Base-by-base conservation (phyloP, 768 basidiomycete species). In the Amylocystis lapponica region DNA sequence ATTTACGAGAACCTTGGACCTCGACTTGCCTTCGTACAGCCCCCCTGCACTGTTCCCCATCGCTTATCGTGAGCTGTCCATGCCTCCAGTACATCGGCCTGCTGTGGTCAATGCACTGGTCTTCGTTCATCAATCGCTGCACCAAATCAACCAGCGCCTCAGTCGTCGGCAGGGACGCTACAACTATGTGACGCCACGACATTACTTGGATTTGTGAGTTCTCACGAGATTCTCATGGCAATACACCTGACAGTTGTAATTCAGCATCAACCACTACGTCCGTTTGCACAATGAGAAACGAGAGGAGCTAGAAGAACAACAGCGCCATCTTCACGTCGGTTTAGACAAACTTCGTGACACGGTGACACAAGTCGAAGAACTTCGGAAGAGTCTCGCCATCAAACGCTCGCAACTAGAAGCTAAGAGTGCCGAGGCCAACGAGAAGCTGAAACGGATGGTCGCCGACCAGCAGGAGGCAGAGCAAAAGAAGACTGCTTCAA, bases 391-490 rank as follows among this genome's bases (percentile, higher is more conserved):
- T 61, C 79, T 98, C 29, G 94, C 96, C 2, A 83, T 85, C 55
- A 99, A 99, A 64, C 82, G 90, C 16, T 79, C 84, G 3, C 93
- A 98, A 55, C 76, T 99, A 23, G 81, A 93, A 59, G 85, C 88
- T 20, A 99, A 99, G 71, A 78, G 96, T 55, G 81, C 81, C 1
- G 90, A 98, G 65, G 96, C 96, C 10, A 97, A 99, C 62, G 90
- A 91, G 58, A 99, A 99, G 66, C 75, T 99, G 30, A 84, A 89
- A 63, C 89, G 91, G 45, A 98, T 99, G 95, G 93, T 99, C 12
- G 76, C 89, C 6, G 95, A 98, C 64, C 95, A 99, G 64, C 95
- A 97, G 59, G 95, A 98, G 59, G 96, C 96, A 2, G 96, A 99
- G 58, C 90, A 94, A 61, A 96, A 98, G 78, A 97, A 97, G 60